These are phyloP conservation scores for Debaryomycetaceae sp. DNA, from an alignment of 1,139 yeast genomes.

Conservation along the genomic window DNA sequence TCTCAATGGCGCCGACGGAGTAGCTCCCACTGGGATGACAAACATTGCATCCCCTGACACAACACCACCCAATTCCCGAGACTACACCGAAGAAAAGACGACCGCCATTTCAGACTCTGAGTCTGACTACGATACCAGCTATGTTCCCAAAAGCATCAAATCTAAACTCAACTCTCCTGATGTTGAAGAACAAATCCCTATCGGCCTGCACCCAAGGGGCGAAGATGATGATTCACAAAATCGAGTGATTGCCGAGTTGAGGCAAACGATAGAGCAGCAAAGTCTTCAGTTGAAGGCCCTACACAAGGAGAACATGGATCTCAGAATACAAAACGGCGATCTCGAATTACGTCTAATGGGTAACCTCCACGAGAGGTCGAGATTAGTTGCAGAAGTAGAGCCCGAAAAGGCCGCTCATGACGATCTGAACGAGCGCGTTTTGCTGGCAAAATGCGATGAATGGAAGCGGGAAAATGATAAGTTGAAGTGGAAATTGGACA, in stretches of 20 bases:
- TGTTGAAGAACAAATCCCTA: conserved; percentile 1
- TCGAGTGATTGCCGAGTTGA: conserved; percentile 10
- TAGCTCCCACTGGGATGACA: conserved; percentile 1
- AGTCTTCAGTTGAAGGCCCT: conserved; percentile 6
- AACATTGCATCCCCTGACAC: conserved; percentile 12
- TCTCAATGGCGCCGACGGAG: conserved; percentile 1
- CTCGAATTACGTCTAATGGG: conserved; percentile 9
- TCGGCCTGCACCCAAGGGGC: conserved; percentile 4
- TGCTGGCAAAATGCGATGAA: conserved; percentile 9
- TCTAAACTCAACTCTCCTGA: conserved; percentile 7
- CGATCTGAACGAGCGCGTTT: conserved; percentile 2
- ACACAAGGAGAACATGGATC: conserved; percentile 14
- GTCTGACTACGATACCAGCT: conserved; percentile 11
- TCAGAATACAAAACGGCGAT: conserved; percentile 11
- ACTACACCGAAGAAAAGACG: conserved; percentile 10
- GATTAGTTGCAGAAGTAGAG: too few relatives aligned
- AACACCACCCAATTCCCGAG: conserved; percentile 24
- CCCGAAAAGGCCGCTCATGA: conserved; percentile 1
- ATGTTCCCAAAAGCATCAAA: conserved; percentile 11
- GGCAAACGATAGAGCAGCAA: conserved; percentile 3
- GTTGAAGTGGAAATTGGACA: conserved; percentile 11
- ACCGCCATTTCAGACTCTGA: conserved; percentile 3
- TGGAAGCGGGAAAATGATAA: conserved; percentile 10
- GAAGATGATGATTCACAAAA: conserved; percentile 3
- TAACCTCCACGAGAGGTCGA: too few relatives aligned